Conservation (phyloP, 2,329 filamentous ascomycete genomes). For the Fonsecaea pedrosoi region DNA sequence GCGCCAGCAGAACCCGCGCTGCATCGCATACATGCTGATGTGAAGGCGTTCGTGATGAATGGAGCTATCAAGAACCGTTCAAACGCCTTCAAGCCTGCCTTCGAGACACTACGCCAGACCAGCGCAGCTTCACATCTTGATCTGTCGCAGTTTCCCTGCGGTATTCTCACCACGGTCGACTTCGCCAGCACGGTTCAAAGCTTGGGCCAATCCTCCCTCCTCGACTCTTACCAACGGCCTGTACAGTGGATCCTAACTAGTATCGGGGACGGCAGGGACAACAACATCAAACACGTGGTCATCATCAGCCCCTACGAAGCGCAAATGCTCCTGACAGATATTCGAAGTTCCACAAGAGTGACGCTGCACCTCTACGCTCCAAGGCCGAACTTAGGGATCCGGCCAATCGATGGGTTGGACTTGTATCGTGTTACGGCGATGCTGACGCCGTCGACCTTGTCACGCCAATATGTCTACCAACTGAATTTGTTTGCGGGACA, state of each 20-base stretch:
- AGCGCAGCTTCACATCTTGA: constrained; percentile 20
- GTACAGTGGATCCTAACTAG: constrained; percentile 61
- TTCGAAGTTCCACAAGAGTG: constrained; percentile 48
- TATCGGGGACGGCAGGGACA: constrained; percentile 32
- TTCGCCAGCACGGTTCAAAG: not conserved
- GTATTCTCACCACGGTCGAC: not conserved
- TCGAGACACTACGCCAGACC: constrained; percentile 13
- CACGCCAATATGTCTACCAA: constrained; percentile 49
- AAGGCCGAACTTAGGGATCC: constrained; percentile 48
- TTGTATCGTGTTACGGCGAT: constrained; percentile 43
- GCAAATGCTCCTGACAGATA: constrained; percentile 54
- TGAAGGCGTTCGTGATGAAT: not conserved
- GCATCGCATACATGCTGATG: not conserved
- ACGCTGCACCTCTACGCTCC: constrained; percentile 61
- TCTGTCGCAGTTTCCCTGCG: constrained; percentile 5
- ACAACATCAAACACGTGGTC: constrained; percentile 47
- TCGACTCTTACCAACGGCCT: constrained; percentile 59
- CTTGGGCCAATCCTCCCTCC: not conserved
- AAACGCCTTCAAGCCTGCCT: constrained; percentile 18
- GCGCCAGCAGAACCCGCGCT: not conserved
- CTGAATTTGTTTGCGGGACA: constrained; percentile 73
- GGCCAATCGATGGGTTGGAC: constrained; percentile 54
- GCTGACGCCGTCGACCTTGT: constrained; percentile 35
- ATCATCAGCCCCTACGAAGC: constrained; percentile 69
- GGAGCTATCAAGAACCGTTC: not conserved